Base-by-base conservation (phyloP, 2,329 filamentous ascomycete genomes). In the Fusarium hostae region DNA sequence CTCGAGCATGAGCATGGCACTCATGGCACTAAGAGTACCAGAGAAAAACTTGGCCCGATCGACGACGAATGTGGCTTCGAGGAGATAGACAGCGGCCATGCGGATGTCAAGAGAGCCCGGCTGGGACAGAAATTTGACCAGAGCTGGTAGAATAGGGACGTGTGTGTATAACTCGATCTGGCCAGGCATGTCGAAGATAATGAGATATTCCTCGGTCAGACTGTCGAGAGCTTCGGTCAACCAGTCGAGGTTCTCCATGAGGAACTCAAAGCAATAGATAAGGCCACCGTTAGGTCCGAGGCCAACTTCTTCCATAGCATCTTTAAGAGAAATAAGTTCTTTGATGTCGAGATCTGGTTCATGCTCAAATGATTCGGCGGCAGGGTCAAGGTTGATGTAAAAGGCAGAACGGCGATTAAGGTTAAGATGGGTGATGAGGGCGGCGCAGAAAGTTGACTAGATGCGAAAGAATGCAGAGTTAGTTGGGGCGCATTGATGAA, bases 121-220 rank as follows among this genome's bases (percentile, higher is more conserved):
- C 70, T 92, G 89, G 44, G 92, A 94, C 56, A 98, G 87, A 79
- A 94, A 94, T 77, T 91, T 92, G 73, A 95, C 91, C 51, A 99
- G 88, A 24, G 90, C 89, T 2, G 96, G 96, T 35, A 99, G 86
- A 73, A 99, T 92, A 41, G 96, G 96, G 37, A 98, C 93, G 80
- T 99, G 96, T 5, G 95, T 98, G 84, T 98, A 99, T 18, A 99
- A 89, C 84, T 99, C 96, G 81, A 99, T 98, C 84, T 99, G 96
- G 63, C 96, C 96, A 1, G 96, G 96, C 93, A 98, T 98, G 83
- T 99, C 96, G 83, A 99, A 94, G 71, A 99, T 93, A 81, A 98
- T 97, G 70, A 99, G 88, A 81, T 97, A 98, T 77, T 98, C 96
- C 77, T 99, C 96, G 13, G 94, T 95, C 62, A 97, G 86, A 44